Evolutionary conservation across 441 rosid genomes (phyloP).

Genomic region (California macrophylla): DNA sequence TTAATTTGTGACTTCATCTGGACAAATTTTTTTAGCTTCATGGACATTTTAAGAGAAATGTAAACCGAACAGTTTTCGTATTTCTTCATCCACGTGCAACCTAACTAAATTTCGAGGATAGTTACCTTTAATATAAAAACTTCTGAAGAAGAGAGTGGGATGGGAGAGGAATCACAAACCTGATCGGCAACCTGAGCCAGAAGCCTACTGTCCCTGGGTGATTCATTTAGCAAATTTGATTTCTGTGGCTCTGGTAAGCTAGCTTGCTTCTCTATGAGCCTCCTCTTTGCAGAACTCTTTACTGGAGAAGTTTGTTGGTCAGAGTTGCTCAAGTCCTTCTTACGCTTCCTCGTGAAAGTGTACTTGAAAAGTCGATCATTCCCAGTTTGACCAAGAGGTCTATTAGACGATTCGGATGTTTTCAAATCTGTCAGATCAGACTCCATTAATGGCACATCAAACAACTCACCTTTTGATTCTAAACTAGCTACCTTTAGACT

Average conservation of each 20-base stretch:
- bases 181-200: neutral
- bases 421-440: neutral
- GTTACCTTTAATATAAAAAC: neutral
- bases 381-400: neutral
- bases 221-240: neutral
- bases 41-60: neutral
- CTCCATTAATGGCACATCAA: neutral
- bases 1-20: neutral
- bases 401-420: neutral
- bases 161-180: slow-evolving; percentile 1
- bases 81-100: neutral
- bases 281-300: neutral
- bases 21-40: neutral
- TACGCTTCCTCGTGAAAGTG: neutral
- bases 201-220: neutral
- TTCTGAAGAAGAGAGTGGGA: neutral
- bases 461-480: neutral
- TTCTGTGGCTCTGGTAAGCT: neutral
- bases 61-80: neutral
- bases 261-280: neutral
- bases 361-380: neutral
- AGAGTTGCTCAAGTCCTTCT: neutral
- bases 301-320: neutral
- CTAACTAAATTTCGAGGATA: neutral
- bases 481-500: neutral